phyloP scores from a whole-genome alignment of 306 rosid species.

The Sesbania bispinosa region DNA sequence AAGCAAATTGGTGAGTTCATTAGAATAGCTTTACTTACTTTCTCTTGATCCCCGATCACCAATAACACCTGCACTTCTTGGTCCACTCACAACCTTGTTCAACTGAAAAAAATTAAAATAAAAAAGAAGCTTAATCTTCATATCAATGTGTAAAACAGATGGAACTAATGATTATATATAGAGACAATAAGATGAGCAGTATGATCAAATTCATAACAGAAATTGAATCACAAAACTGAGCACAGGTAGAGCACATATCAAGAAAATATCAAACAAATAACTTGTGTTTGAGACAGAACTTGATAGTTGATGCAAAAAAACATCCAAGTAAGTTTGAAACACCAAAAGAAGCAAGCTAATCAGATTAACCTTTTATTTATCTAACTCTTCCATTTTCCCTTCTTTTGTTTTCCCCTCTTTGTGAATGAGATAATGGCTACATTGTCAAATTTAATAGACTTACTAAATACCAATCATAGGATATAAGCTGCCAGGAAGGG shows the following conservation, averaged over 20 bases:
- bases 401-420: neutral
- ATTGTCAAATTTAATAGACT: constrained; percentile 8
- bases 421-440: neutral
- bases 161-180: neutral
- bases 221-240: neutral
- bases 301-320: constrained; percentile 10
- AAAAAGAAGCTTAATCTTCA: constrained; percentile 5
- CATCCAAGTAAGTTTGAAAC: constrained; percentile 12
- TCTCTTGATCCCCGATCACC: constrained; percentile 98
- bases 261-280: constrained; percentile 14
- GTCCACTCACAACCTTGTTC: constrained; percentile 94
- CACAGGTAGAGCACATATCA: neutral
- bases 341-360: constrained; percentile 14
- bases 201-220: constrained; percentile 14
- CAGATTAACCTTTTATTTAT: constrained; percentile 8
- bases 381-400: neutral
- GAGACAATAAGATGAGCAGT: constrained; percentile 5
- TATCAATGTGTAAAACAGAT: constrained; percentile 21
- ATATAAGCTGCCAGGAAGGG: neutral
- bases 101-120: constrained; percentile 43
- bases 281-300: neutral
- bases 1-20: neutral
- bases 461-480: neutral
- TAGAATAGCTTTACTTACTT: constrained; percentile 56
- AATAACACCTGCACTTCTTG: constrained; percentile 84